Evolutionary conservation across 1,284 basidiomycete species (phyloP).

Genomic region (Athelia psychrophila): DNA sequence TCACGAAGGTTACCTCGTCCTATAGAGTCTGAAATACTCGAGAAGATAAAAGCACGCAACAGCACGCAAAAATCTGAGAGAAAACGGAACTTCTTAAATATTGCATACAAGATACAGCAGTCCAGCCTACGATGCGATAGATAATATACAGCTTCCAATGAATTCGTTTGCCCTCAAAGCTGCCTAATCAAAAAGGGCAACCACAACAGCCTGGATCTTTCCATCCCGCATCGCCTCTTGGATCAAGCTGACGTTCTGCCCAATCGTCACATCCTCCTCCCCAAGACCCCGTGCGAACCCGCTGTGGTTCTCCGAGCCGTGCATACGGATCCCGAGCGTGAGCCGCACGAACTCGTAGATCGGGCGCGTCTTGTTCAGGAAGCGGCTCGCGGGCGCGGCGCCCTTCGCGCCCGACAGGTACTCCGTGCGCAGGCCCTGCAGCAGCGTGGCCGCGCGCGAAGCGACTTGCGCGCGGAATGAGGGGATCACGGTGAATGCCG

Average conservation of each 20-base stretch:
- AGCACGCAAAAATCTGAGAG: too few species aligned
- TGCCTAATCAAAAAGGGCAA: slow-evolving; percentile 42
- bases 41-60: too few species aligned
- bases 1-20: too few species aligned
- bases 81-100: too few species aligned
- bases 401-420: slow-evolving; percentile 55
- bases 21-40: too few species aligned
- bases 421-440: slow-evolving; percentile 48
- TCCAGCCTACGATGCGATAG: too few species aligned
- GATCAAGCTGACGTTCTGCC: slow-evolving; percentile 66
- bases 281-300: slow-evolving; percentile 56
- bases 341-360: slow-evolving; percentile 73
- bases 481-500: slow-evolving; percentile 36
- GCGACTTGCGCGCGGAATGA: slow-evolving; percentile 52
- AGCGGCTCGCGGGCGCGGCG: slow-evolving; percentile 56
- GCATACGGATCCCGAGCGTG: slow-evolving; percentile 68
- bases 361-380: slow-evolving; percentile 60
- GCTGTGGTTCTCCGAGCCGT: slow-evolving; percentile 67
- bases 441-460: slow-evolving; percentile 38
- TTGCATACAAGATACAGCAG: too few species aligned
- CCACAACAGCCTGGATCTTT: slow-evolving; percentile 59
- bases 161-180: too few species aligned
- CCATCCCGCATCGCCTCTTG: slow-evolving; percentile 77
- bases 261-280: slow-evolving; percentile 57
- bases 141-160: too few species aligned